Conservation (phyloP, 768 basidiomycete genomes). For the Lactifluus volemus region DNA sequence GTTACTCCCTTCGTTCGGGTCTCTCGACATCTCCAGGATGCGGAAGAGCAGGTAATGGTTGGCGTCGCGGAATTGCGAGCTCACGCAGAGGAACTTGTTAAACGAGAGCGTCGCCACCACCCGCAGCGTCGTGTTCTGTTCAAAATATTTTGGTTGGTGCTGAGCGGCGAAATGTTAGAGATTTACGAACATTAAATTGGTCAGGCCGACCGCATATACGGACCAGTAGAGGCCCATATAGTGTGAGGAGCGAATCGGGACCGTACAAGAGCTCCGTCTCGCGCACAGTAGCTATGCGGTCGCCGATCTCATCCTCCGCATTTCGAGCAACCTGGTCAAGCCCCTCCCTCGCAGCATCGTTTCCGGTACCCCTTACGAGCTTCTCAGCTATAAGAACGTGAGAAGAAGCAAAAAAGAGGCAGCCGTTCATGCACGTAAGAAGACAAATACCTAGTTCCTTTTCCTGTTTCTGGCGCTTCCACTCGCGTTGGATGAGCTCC, state of each 20-base stretch:
- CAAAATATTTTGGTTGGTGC: too few species aligned
- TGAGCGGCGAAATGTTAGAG: not conserved
- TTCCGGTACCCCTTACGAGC: constrained; percentile 32
- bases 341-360: constrained; percentile 54
- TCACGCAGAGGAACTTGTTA: too few species aligned
- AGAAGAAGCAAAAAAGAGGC: not conserved
- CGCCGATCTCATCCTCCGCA: constrained; percentile 96
- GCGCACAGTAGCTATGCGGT: too few species aligned
- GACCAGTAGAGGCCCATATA: constrained; percentile 86
- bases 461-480: constrained; percentile 94
- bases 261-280: constrained; percentile 89
- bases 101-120: too few species aligned
- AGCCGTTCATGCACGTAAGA: not conserved
- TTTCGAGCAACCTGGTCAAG: constrained; percentile 96
- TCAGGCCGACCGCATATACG: constrained; percentile 87
- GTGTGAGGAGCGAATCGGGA: constrained; percentile 64
- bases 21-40: constrained; percentile 87
- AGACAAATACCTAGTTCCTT: constrained; percentile 43
- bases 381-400: constrained; percentile 48
- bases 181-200: constrained; percentile 67
- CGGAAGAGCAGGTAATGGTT: constrained; percentile 87
- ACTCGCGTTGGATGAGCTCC: constrained; percentile 90
- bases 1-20: too few species aligned
- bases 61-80: too few species aligned
- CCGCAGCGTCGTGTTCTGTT: constrained; percentile 75